phyloP scores from a whole-genome alignment of 192 early-diverging fungal genomes.

The Coemansia reversa region DNA sequence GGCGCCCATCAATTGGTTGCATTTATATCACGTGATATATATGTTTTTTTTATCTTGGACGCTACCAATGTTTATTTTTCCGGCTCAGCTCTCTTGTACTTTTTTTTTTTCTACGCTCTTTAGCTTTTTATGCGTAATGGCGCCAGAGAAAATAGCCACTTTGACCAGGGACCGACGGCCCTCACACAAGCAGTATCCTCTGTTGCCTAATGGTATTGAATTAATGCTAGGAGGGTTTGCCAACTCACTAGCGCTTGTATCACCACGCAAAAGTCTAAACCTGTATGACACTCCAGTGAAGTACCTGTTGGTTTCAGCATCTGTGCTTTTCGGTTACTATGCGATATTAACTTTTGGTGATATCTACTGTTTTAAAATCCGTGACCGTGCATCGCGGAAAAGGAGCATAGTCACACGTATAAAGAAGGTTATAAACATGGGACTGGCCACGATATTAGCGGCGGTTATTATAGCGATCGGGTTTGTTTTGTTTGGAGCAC shows the following conservation, averaged over 20 bases:
- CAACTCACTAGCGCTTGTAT: conserved; percentile 35
- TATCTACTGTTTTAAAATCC: conserved; percentile 43
- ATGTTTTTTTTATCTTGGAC: background rate
- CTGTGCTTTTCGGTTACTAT: conserved; percentile 36
- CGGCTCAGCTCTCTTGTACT: background rate
- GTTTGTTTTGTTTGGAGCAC: conserved; percentile 49
- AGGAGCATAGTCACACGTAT: conserved; percentile 8
- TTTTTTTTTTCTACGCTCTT: background rate
- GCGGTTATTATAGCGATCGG: conserved; percentile 5
- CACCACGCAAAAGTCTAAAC: conserved; percentile 40
- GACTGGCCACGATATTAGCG: conserved; percentile 10
- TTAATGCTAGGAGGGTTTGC: conserved; percentile 44
- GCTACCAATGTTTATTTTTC: no score
- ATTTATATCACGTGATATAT: conserved; percentile 1
- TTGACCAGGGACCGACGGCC: background rate
- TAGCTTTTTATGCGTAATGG: background rate
- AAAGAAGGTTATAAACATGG: conserved; percentile 8
- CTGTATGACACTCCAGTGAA: conserved; percentile 36
- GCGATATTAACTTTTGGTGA: conserved; percentile 36
- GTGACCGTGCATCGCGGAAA: background rate
- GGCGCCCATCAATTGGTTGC: background rate
- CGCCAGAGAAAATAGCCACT: background rate
- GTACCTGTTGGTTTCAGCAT: conserved; percentile 32
- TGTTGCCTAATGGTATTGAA: conserved; percentile 43
- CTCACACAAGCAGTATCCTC: conserved; percentile 37